phyloP scores from a whole-genome alignment of 805 yeast species.

The Ogataea salicorniae region DNA sequence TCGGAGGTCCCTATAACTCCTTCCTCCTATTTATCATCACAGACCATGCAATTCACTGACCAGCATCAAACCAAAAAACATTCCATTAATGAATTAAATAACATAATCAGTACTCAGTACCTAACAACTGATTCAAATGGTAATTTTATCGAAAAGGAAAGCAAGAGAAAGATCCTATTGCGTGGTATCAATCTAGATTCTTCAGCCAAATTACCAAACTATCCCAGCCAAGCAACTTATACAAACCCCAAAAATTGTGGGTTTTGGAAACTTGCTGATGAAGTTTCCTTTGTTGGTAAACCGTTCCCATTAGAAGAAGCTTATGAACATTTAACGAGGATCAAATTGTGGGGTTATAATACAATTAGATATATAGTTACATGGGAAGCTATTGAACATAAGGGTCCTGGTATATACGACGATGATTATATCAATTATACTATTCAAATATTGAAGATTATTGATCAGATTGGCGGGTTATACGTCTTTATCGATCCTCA shows the following conservation, averaged over 20 bases:
- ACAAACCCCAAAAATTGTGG: conserved; percentile 34
- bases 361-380: conserved; percentile 70
- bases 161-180: conserved; percentile 57
- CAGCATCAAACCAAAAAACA: not conserved
- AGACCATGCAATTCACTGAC: no score
- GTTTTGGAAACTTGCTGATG: conserved; percentile 63
- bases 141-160: conserved; percentile 43
- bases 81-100: conserved; percentile 10
- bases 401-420: conserved; percentile 81
- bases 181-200: conserved; percentile 83
- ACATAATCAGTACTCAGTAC: conserved; percentile 17
- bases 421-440: conserved; percentile 70
- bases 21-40: not conserved
- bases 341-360: conserved; percentile 80
- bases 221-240: conserved; percentile 45
- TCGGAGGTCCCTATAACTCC: not conserved
- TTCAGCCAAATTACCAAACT: conserved; percentile 61
- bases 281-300: conserved; percentile 74
- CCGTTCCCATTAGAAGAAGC: conserved; percentile 80
- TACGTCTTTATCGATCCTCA: conserved; percentile 84
- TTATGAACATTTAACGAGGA: conserved; percentile 56
- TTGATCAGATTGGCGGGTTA: conserved; percentile 61
- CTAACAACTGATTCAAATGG: conserved; percentile 43
- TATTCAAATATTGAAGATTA: conserved; percentile 50
- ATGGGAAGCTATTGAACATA: conserved; percentile 92